Evolutionary conservation across 352 stramenopile species (phyloP), one percentile per base, ranked within the genome.

Genomic region (Phytophthora litchii): DNA sequence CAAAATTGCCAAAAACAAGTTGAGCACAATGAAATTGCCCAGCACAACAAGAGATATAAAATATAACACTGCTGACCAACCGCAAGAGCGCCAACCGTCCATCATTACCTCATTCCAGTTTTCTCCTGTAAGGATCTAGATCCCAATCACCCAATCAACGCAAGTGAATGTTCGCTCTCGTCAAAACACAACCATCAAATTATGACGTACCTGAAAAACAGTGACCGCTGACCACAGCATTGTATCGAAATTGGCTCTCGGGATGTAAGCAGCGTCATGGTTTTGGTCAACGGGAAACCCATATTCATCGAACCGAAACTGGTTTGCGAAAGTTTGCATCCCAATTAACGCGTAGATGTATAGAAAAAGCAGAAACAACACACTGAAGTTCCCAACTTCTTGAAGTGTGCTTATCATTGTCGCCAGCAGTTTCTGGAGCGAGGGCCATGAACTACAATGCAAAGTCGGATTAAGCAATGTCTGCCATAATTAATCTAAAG

Each of bases 91-190:
- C 84, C 83, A 94, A 2, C 75, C 78, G 53, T 97, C 82, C 54
- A 96, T 83, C 86, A 98, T 93, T 10, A 98, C 83, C 4, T 69
- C 57, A 46, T 97, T 97, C 91, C 91, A 98, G 71, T 97, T 96
- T 57, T 98, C 92, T 17, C 89, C 91, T 17, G 91, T 93, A 16
- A 98, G 60, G 29, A 98, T 82, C 71, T 97, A 57, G 81, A 78
- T 78, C 8, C 11, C n/a, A 37, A 47, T 35, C 16, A 13, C 6
- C 10, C 1, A 3, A 27, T n/a, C n/a, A n/a, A 43, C 16, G 14
- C 38, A 12, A 43, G 20, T 54, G 21, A 54, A 14, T 59, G 43
- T 44, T 19, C 5, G 16, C 14, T 20, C 17, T 34, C 23, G 0
- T 12, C 14, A 44, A 16, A 32, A 23, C 3, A 32, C 6, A 47